Base-by-base conservation (phyloP, 73 alveolate species). In the Blepharisma japonicum region DNA sequence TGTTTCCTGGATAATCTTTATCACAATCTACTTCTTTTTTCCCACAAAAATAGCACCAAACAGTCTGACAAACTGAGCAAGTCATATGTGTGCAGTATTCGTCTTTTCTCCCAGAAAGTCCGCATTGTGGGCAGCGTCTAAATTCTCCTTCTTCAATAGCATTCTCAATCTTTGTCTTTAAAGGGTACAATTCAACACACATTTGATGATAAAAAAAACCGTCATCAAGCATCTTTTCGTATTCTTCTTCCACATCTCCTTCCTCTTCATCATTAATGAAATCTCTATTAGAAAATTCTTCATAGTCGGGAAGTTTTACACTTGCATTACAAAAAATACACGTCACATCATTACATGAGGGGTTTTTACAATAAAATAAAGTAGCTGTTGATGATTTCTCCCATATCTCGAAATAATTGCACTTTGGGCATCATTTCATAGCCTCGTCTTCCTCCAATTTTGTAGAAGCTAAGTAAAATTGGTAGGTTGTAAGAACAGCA, bases 31-130 rank as follows among this genome's bases (percentile, higher is more conserved):
- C 42, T 11, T 79, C 86, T 14, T 32, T 6, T 6, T 7, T 6
- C 39, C 86, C 90, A 39, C 90, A 83, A 20, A 83, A 39, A 38
- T 83, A 83, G 80, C 90, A 83, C 86, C 86, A 83, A 25, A 55
- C 32, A 23, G 86, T 83, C 9, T 56, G 68, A 47, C 90, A 83
- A 11, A 70, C 56, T n/a, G 85, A 77, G 48, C 90, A 83, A 23
- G 81, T 55, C 85, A 82, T 82, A 49, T 82, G 89, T 18, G 85
- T 82, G 81, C 89, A 82, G 54, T 47, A 68, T 5, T 72, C 81
- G 39, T 82, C 85, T 77, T 82, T 82, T 25, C 84, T 55, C 50
- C 89, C 89, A 0, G 80, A 68, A 14, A 82, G 47, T 11, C 68
- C 49, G 76, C 89, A 82, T 18, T 14, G 49, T 7, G 89, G 89